phyloP scores from a whole-genome alignment of 805 yeast species.

The Sugiyamaella qingdaonensis region DNA sequence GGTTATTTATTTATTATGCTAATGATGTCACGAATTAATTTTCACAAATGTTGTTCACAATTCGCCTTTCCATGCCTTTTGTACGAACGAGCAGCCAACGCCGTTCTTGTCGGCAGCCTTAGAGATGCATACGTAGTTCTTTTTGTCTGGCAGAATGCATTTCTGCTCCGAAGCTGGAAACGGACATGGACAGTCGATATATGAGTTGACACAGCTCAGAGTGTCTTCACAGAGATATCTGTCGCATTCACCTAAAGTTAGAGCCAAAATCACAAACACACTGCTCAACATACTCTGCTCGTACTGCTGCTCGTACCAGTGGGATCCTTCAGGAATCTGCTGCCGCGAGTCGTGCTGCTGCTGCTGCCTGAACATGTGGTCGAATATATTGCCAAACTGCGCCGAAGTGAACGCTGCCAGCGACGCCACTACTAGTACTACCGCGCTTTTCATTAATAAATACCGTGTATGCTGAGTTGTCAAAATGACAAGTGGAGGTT shows the following conservation, averaged over 20 bases:
- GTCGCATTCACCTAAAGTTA: slow-evolving; percentile 41
- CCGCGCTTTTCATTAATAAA: background rate
- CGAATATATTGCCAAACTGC: slow-evolving; percentile 45
- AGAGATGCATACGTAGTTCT: slow-evolving; percentile 73
- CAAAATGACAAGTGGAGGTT: background rate
- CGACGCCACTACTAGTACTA: background rate
- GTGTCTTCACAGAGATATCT: slow-evolving; percentile 82
- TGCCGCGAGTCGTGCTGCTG: slow-evolving; percentile 34
- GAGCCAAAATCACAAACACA: background rate
- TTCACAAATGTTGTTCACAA: slow-evolving; percentile 30
- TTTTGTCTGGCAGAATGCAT: slow-evolving; percentile 67
- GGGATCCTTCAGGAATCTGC: slow-evolving; percentile 21
- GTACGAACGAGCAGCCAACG: slow-evolving; percentile 85
- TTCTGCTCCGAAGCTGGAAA: slow-evolving; percentile 80
- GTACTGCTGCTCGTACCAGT: slow-evolving; percentile 24
- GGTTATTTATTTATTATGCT: background rate
- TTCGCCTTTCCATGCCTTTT: slow-evolving; percentile 61
- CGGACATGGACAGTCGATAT: slow-evolving; percentile 83
- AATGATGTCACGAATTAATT: background rate
- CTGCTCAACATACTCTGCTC: slow-evolving; percentile 19
- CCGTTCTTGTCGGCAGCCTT: slow-evolving; percentile 61
- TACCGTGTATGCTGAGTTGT: background rate
- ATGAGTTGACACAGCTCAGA: slow-evolving; percentile 62
- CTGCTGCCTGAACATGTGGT: slow-evolving; percentile 34
- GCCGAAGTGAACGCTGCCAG: slow-evolving; percentile 25